Percentiles rank a stretch among this genome's conserved stretches.
Conservation (phyloP, 345 rosid genomes). For the Isatis tinctoria region DNA sequence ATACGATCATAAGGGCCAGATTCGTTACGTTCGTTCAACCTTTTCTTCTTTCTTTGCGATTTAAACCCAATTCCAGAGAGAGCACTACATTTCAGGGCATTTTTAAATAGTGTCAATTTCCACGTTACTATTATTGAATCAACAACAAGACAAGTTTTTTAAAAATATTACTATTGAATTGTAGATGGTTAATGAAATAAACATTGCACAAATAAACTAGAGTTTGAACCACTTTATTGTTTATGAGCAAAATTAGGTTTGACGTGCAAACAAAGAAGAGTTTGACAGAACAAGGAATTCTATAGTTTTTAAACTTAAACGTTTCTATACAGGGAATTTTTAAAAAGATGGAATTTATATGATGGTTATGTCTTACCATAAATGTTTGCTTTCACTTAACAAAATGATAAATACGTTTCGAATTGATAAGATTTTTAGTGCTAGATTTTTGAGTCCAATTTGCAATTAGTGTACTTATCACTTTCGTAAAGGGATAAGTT, state of each 20-base stretch:
- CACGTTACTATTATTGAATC: not conserved
- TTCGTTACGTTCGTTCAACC: not conserved
- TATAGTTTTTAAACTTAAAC: not conserved
- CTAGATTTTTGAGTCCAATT: not conserved
- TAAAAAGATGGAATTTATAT: not conserved
- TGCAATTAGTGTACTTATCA: not conserved
- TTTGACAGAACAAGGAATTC: not conserved
- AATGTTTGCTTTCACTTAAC: not conserved
- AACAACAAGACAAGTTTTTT: not conserved
- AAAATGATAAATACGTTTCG: not conserved
- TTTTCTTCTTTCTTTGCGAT: not conserved
- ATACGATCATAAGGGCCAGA: not conserved
- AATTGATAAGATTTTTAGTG: not conserved
- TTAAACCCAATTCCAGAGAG: not conserved
- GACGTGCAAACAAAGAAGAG: not conserved
- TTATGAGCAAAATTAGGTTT: not conserved
- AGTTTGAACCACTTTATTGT: not conserved
- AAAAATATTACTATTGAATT: not conserved
- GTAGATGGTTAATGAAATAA: not conserved
- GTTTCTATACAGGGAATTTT: not conserved
- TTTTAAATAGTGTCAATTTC: not conserved
- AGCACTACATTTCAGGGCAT: not conserved
- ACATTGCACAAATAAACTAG: not conserved
- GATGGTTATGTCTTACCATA: not conserved
- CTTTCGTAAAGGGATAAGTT: not conserved